These are phyloP conservation scores for Solanum gandarillasii DNA, from an alignment of 257 asterid genomes.

Conservation along the genomic window DNA sequence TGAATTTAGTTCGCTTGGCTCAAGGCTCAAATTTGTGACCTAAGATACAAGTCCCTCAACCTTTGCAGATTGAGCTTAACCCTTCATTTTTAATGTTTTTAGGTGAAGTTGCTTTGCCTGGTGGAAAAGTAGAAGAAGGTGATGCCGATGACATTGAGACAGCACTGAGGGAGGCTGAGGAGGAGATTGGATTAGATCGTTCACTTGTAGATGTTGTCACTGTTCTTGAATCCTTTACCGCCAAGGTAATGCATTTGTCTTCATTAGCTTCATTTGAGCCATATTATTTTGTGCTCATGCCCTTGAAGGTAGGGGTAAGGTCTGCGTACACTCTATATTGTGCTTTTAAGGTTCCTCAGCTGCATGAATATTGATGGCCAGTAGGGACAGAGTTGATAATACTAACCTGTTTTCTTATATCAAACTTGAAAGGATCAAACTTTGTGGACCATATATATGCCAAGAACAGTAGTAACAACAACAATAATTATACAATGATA, in stretches of 20 bases:
- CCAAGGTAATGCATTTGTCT: slow-evolving; percentile 31
- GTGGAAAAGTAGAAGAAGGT: slow-evolving; percentile 68
- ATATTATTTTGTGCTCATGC: not conserved
- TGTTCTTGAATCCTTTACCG: slow-evolving; percentile 38
- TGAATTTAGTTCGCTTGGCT: not conserved
- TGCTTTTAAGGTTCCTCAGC: not conserved
- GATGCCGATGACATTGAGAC: slow-evolving; percentile 49
- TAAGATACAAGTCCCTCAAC: not conserved
- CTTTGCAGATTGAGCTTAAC: not conserved
- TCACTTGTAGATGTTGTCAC: slow-evolving; percentile 50
- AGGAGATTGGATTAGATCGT: slow-evolving; percentile 85
- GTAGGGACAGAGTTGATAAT: not conserved
- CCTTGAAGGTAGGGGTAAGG: not conserved
- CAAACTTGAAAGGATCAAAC: not conserved
- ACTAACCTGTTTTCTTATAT: not conserved
- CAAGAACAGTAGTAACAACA: not conserved
- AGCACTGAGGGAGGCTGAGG: slow-evolving; percentile 83
- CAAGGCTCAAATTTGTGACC: not conserved
- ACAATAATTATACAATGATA: not conserved
- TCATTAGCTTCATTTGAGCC: not conserved
- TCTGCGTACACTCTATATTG: not conserved
- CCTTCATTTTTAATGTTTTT: not conserved
- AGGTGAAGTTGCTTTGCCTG: slow-evolving; percentile 94
- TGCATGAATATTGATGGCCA: not conserved
- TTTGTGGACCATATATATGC: not conserved